These are phyloP conservation scores for Emydomyces testavorans DNA, from an alignment of 2,329 filamentous ascomycete genomes.

Conservation along the genomic window DNA sequence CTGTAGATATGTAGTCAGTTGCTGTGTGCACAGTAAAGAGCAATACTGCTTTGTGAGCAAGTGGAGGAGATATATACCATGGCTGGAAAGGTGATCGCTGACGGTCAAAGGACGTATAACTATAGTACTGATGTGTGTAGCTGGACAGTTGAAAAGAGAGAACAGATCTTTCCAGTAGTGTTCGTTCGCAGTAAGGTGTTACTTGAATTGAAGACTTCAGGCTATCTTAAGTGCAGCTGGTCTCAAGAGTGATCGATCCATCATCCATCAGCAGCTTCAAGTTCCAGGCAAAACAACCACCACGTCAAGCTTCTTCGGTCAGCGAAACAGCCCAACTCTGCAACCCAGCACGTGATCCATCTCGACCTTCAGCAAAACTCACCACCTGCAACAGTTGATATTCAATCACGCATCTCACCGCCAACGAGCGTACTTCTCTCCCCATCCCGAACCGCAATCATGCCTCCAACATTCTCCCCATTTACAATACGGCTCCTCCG, in stretches of 20 bases:
- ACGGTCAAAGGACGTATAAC: not conserved
- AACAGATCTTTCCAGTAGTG: not conserved
- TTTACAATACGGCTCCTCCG: conserved; percentile 27
- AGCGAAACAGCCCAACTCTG: conserved; percentile 20
- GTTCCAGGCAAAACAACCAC: conserved; percentile 17
- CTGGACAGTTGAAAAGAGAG: not conserved
- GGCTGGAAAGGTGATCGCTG: not conserved
- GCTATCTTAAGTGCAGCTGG: no score
- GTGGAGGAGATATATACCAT: conserved; percentile 10
- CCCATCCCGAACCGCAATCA: conserved; percentile 10
- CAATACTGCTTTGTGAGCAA: not conserved
- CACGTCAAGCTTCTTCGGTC: conserved; percentile 31
- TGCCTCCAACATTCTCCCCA: conserved; percentile 26
- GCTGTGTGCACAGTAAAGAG: not conserved
- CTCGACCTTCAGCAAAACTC: conserved; percentile 1
- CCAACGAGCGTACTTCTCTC: not conserved
- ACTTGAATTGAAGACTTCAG: no score
- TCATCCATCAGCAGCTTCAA: no score
- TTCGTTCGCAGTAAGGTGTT: not conserved
- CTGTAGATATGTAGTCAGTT: conserved; percentile 37
- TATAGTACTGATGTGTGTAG: not conserved
- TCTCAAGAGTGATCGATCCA: no score
- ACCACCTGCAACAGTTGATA: not conserved
- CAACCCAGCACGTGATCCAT: conserved; percentile 21
- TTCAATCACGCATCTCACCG: not conserved